A percentile compares a stretch with the other conserved stretches of the same genome.
These are phyloP conservation scores for Dioszegia aurantiaca DNA, from an alignment of 768 basidiomycete species.

Conservation along the genomic window DNA sequence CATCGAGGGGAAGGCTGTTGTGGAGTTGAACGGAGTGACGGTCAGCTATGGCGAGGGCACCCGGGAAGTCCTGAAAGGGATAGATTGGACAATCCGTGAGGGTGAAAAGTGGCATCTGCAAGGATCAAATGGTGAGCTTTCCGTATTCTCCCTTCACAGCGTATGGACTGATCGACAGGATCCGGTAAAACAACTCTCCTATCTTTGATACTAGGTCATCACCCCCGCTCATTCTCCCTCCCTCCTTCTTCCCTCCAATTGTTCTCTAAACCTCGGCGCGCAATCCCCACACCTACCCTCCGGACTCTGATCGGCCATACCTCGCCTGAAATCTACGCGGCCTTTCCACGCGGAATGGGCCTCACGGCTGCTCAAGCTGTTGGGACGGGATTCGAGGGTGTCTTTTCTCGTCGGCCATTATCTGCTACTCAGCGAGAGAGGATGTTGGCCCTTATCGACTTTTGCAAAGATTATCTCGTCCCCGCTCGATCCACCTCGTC, in stretches of 20 bases:
- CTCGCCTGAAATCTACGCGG: constrained; percentile 84
- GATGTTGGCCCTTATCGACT: constrained; percentile 63
- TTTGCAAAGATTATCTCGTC: constrained; percentile 55
- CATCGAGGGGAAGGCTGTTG: constrained; percentile 55
- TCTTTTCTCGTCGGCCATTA: constrained; percentile 62
- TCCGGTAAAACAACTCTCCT: constrained; percentile 94
- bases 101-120: constrained; percentile 88
- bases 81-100: constrained; percentile 76
- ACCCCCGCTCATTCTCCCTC: constrained; percentile 86
- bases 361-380: constrained; percentile 76
- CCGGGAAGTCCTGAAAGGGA: constrained; percentile 67
- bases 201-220: constrained; percentile 85
- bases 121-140: constrained; percentile 71
- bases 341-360: constrained; percentile 71
- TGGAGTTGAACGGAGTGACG: constrained; percentile 65
- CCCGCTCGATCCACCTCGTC: background rate
- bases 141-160: constrained; percentile 7
- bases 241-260: constrained; percentile 59
- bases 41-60: constrained; percentile 69
- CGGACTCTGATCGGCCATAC: constrained; percentile 73
- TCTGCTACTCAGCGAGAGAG: constrained; percentile 55
- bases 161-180: too few species aligned
- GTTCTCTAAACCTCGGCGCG: constrained; percentile 63
- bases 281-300: constrained; percentile 63
- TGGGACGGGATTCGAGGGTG: constrained; percentile 84